Base-by-base conservation (phyloP, 495 filamentous ascomycete species). In the Physcia stellaris region DNA sequence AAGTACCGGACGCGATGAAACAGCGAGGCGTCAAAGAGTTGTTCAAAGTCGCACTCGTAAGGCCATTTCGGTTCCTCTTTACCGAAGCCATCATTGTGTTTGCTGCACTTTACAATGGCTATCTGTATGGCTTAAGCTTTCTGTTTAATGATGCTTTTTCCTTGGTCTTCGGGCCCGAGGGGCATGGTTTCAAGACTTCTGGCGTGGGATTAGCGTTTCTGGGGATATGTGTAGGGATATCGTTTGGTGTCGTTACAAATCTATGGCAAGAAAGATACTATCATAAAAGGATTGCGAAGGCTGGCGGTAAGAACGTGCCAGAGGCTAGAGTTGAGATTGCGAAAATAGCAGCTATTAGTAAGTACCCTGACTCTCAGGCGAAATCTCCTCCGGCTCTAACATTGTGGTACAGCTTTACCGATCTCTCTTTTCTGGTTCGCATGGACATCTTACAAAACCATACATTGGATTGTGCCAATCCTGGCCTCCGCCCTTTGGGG, bases 391-490 rank as follows among this genome's bases (percentile, higher is more conserved):
- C 35, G 13, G 24, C 29, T 40, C 7, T 41, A 0, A 10, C 19
- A 15, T 9, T 9, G 6, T 4, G 27, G 16, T 10, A 19, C 1
- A 40, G 48, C 45, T 2, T 58, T 66, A 11, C 58, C 61, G 1
- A 55, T 65, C 35, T 55, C 52, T 27, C 45, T 68, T 6, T 67
- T 68, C 44, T 66, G 61, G 60, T 67, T 66, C 40, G 62, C 58
- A 32, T 67, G 63, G 59, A 63, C 61, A 15, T 61, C 55, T 20
- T 65, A 60, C 34, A 40, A 37, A 5, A 58, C 46, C 35, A 53
- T 69, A 15, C 61, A 64, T 39, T 67, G 57, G 58, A 56, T 68
- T 26, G 59, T 67, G 1, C 65, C 66, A 0, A 63, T 70, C n/a
- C 52, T 68, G 31, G 65, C 62, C 1, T 60, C 60, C 0, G 50